Conservation (phyloP, 306 rosid genomes). For the Amphicarpaea edgeworthii region DNA sequence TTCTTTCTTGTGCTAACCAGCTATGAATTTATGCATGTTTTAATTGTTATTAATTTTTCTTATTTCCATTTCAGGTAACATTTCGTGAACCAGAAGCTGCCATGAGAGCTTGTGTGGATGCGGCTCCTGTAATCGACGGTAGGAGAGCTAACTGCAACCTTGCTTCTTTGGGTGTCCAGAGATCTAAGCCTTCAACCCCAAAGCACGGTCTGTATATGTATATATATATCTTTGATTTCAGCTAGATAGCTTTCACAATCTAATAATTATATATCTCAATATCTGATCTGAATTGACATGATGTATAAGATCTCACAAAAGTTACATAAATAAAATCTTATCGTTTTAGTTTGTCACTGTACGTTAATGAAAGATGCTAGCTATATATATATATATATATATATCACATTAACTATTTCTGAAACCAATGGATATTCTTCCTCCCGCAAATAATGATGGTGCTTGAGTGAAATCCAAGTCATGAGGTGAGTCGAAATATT, state of each 20-base stretch:
- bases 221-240: background rate
- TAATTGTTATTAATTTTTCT: too few species aligned
- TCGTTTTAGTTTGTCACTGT: conserved; percentile 36
- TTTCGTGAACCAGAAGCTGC: conserved; percentile 94
- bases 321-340: conserved; percentile 47
- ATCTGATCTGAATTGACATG: conserved; percentile 33
- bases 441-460: conserved; percentile 31
- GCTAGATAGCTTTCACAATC: background rate
- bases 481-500: conserved; percentile 48
- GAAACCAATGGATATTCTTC: conserved; percentile 66
- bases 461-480: conserved; percentile 41
- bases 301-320: conserved; percentile 52
- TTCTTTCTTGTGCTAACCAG: background rate
- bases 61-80: conserved; percentile 68
- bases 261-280: conserved; percentile 17
- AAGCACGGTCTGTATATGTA: conserved; percentile 63
- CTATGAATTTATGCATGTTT: background rate
- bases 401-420: too few species aligned
- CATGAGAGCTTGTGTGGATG: conserved; percentile 98
- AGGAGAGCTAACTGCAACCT: conserved; percentile 98
- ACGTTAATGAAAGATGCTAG: too few species aligned
- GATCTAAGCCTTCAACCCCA: conserved; percentile 99
- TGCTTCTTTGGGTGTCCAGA: conserved; percentile 97
- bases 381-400: too few species aligned
- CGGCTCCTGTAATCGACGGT: conserved; percentile 96